phyloP scores from a whole-genome alignment of 2,329 filamentous ascomycete species.

The Epichloe sp. region DNA sequence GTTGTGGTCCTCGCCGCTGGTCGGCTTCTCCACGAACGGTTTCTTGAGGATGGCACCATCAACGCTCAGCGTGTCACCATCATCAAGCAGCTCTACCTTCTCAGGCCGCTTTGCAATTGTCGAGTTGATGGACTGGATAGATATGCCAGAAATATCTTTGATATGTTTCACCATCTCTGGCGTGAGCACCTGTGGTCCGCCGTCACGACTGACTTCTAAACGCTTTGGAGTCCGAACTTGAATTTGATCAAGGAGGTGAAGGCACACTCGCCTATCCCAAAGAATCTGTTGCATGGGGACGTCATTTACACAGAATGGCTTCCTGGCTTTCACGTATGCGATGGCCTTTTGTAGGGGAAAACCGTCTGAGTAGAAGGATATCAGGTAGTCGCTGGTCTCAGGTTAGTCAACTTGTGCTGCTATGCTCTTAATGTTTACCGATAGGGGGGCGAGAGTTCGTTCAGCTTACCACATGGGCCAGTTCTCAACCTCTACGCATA shows the following conservation, averaged over 20 bases:
- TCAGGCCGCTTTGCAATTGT: conserved; percentile 49
- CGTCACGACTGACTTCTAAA: conserved; percentile 84
- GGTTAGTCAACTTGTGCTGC: conserved; percentile 11
- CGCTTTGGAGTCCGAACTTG: conserved; percentile 80
- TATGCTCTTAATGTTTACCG: conserved; percentile 23
- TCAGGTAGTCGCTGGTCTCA: conserved; percentile 62
- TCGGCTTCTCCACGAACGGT: conserved; percentile 95
- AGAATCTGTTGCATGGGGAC: conserved; percentile 93
- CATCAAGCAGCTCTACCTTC: conserved; percentile 75
- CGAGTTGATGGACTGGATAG: conserved; percentile 56
- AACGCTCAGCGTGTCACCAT: conserved; percentile 76
- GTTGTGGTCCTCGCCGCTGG: conserved; percentile 97
- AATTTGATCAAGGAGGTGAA: conserved; percentile 78
- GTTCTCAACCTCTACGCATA: conserved; percentile 63
- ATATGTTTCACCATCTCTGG: conserved; percentile 70
- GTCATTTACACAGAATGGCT: conserved; percentile 96
- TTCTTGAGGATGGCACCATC: conserved; percentile 75
- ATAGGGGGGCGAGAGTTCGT: conserved; percentile 7
- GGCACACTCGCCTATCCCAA: conserved; percentile 86
- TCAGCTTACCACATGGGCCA: conserved; percentile 69
- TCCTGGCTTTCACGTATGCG: conserved; percentile 81
- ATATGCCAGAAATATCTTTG: conserved; percentile 66
- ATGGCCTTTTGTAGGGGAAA: conserved; percentile 97
- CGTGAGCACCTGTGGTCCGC: conserved; percentile 68
- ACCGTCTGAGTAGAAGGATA: conserved; percentile 96